Conservation (phyloP, 352 stramenopile genomes). For the Globisporangium cylindrosporum region DNA sequence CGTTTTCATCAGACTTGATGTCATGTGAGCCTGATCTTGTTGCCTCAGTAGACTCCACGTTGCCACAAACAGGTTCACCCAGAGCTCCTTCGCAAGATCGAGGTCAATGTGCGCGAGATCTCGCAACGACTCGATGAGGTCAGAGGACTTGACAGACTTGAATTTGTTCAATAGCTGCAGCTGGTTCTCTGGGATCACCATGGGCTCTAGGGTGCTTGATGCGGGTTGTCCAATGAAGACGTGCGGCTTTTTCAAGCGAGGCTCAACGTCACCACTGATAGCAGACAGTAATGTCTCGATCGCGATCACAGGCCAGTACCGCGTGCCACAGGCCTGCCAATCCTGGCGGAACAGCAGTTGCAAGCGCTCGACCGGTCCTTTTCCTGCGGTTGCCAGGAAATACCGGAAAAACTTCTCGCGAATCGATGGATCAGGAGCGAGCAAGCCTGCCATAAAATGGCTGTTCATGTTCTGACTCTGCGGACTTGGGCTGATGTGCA, state of each 20-base stretch:
- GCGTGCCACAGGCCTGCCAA: conserved; percentile 82
- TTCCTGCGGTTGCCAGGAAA: conserved; percentile 47
- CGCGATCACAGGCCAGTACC: conserved; percentile 82
- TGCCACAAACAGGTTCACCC: conserved; percentile 71
- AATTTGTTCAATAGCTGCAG: conserved; percentile 30
- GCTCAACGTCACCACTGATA: conserved; percentile 22
- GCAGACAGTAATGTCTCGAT: conserved; percentile 71
- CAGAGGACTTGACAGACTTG: conserved; percentile 27
- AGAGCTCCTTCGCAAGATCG: conserved; percentile 82
- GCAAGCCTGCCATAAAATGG: conserved; percentile 76
- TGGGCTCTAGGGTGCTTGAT: background rate
- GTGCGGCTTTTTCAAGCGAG: conserved; percentile 13
- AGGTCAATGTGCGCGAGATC: conserved; percentile 79
- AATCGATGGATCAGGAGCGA: conserved; percentile 63
- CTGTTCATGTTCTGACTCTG: conserved; percentile 67
- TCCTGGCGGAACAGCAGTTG: conserved; percentile 79
- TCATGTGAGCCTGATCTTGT: conserved; percentile 55
- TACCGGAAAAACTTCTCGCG: conserved; percentile 73
- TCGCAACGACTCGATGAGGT: conserved; percentile 56
- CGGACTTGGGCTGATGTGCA: conserved; percentile 61
- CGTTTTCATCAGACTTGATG: conserved; percentile 66
- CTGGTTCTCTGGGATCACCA: background rate
- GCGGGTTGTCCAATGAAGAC: background rate
- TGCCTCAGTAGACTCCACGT: conserved; percentile 46
- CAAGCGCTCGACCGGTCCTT: conserved; percentile 47